Conservation (phyloP, 2,329 filamentous ascomycete species). For the Apiospora aurea region DNA sequence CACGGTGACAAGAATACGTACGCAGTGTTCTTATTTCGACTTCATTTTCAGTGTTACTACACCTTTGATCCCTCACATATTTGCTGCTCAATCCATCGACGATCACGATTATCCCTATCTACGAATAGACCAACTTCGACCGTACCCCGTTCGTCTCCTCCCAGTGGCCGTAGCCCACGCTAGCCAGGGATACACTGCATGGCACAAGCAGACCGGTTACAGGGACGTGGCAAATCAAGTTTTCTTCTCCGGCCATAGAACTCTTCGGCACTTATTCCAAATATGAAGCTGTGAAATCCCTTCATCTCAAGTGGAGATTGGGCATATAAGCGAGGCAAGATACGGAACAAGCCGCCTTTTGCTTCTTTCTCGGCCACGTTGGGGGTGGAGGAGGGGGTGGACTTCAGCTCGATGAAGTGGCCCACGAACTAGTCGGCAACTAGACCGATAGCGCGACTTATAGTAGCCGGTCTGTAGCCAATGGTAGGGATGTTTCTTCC, state of each 20-base stretch:
- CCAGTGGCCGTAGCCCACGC: neutral
- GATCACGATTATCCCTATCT: neutral
- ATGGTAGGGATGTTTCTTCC: neutral
- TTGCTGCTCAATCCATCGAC: neutral
- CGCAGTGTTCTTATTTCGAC: slow-evolving; percentile 1
- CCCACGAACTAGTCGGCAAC: neutral
- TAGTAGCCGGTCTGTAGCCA: neutral
- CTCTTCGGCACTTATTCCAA: neutral
- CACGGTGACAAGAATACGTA: neutral
- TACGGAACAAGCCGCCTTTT: slow-evolving; percentile 7
- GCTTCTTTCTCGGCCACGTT: slow-evolving; percentile 1
- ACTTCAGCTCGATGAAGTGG: neutral
- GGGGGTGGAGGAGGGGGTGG: neutral
- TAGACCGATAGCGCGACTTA: slow-evolving; percentile 12
- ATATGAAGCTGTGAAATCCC: neutral
- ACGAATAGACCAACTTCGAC: neutral
- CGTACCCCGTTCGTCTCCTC: neutral
- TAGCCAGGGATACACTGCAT: neutral
- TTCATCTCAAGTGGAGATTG: neutral
- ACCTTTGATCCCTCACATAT: neutral
- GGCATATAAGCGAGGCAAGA: neutral
- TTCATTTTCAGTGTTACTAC: neutral
- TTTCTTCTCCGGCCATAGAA: neutral
- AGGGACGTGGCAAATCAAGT: neutral
- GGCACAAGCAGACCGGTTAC: neutral